Evolutionary conservation across 169 alveolate genomes (phyloP).

Genomic region (Cryptosporidium sp.): DNA sequence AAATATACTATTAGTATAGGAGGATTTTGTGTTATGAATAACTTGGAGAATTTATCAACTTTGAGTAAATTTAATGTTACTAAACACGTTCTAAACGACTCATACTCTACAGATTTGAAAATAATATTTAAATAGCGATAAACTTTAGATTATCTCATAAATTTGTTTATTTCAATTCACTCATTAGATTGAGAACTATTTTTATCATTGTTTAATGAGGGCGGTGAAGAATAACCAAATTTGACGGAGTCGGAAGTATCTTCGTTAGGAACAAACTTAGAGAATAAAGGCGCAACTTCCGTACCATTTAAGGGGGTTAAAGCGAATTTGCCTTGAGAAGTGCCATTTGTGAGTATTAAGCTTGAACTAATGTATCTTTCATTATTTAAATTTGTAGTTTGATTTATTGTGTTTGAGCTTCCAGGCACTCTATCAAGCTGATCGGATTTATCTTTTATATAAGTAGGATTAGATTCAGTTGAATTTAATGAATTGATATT

Average conservation of each 20-base stretch:
- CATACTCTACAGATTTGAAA: background rate
- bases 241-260: constrained; percentile 35
- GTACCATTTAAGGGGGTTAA: constrained; percentile 31
- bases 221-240: constrained; percentile 52
- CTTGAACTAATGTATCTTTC: background rate
- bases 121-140: background rate
- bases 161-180: background rate
- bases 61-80: background rate
- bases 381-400: background rate
- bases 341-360: background rate
- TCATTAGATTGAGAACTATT: constrained; percentile 1
- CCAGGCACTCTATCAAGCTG: background rate
- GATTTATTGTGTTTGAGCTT: background rate
- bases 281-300: constrained; percentile 56
- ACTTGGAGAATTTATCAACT: background rate
- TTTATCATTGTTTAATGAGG: background rate
- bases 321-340: background rate
- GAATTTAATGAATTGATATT: background rate
- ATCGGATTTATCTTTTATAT: background rate
- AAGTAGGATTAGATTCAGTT: background rate
- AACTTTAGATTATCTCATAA: background rate
- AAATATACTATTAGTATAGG: background rate
- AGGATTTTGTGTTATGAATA: background rate
- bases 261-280: constrained; percentile 46
- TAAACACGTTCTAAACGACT: constrained; percentile 11